These are phyloP conservation scores for Terana coerulea DNA, from an alignment of 768 basidiomycete genomes.

Conservation along the genomic window DNA sequence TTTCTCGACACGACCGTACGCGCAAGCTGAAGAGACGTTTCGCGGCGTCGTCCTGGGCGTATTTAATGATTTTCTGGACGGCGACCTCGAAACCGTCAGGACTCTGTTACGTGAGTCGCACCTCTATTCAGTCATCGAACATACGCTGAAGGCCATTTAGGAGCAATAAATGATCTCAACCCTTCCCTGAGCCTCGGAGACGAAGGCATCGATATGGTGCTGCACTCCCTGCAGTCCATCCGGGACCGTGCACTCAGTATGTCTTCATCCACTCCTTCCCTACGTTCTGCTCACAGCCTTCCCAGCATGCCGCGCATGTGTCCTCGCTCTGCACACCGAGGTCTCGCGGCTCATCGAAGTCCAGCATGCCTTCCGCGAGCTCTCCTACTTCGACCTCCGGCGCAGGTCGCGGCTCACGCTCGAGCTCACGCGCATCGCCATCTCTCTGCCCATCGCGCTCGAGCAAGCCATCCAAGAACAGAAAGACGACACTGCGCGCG, in stretches of 20 bases:
- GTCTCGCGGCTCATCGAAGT: slow-evolving; percentile 78
- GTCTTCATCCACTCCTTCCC: slow-evolving; percentile 18
- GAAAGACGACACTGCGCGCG: slow-evolving; percentile 20
- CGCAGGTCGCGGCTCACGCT: slow-evolving; percentile 74
- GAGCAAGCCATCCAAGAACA: slow-evolving; percentile 64
- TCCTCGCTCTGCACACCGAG: slow-evolving; percentile 68
- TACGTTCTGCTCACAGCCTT: background rate
- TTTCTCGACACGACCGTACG: slow-evolving; percentile 47
- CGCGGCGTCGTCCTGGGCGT: slow-evolving; percentile 68
- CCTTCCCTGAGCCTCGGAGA: slow-evolving; percentile 74
- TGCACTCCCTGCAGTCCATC: slow-evolving; percentile 62
- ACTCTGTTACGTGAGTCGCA: slow-evolving; percentile 64
- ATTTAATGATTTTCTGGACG: slow-evolving; percentile 80
- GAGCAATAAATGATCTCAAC: slow-evolving; percentile 75
- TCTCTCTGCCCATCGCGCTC: slow-evolving; percentile 68
- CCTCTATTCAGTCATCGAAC: background rate
- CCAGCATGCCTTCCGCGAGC: slow-evolving; percentile 68
- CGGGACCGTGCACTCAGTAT: slow-evolving; percentile 73
- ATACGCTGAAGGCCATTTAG: slow-evolving; percentile 32
- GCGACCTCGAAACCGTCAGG: slow-evolving; percentile 83
- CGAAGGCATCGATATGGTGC: slow-evolving; percentile 74
- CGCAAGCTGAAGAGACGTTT: slow-evolving; percentile 76
- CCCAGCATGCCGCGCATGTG: slow-evolving; percentile 71
- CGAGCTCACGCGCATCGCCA: slow-evolving; percentile 72
- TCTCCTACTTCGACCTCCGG: slow-evolving; percentile 75